Base-by-base conservation (phyloP, 2,329 filamentous ascomycete genomes). In the Ceratocystis papillata region DNA sequence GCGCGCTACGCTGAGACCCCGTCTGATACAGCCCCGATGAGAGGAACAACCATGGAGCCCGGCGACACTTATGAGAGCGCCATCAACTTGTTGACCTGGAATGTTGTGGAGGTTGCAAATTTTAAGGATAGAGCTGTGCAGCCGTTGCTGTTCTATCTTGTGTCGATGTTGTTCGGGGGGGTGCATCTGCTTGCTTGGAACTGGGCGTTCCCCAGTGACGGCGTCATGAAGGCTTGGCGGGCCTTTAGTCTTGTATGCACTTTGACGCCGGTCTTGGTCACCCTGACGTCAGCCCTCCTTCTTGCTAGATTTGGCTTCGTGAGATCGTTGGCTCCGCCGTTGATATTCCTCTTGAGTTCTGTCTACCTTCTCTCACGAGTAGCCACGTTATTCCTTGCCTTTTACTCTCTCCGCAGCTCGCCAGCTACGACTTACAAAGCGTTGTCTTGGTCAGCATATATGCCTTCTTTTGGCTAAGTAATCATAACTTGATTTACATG, bases 121-220 rank as follows among this genome's bases (percentile, higher is more conserved):
- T 10, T 33, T 2, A 57, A 12, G 20, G 12, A 15, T 15, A 45
- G 12, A 17, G 10, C 53, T 3, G 33, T 10, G 5, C 25, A 37
- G 17, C 28, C 53, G 10, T 5, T 48, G 10, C 20, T 65, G 6
- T 60, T 65, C 30, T 59, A 65, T 20, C 5, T 22, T 3, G n/a
- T 59, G 15, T 46, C 63, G 1, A 17, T 30, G 7, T 17, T 15
- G n/a, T 65, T 65, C 41, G 41, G 53, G 5, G 63, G 20, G 7
- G 53, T 50, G 37, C 63, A 61, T 28, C 44, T 65, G 53, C 7
- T 59, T 6, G 63, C 48, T 5, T 65, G 63, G 63, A 20, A 45
- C 12, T 61, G 28, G 25, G n/a, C 4, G 61, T 63, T 63, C 30
- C 44, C 45, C 3, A 37, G 17, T 6, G 25, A 7, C 25, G 17